Evolutionary conservation across 2,329 filamentous ascomycete genomes (phyloP).

Genomic region (Neophaeococcomyces mojaviensis): DNA sequence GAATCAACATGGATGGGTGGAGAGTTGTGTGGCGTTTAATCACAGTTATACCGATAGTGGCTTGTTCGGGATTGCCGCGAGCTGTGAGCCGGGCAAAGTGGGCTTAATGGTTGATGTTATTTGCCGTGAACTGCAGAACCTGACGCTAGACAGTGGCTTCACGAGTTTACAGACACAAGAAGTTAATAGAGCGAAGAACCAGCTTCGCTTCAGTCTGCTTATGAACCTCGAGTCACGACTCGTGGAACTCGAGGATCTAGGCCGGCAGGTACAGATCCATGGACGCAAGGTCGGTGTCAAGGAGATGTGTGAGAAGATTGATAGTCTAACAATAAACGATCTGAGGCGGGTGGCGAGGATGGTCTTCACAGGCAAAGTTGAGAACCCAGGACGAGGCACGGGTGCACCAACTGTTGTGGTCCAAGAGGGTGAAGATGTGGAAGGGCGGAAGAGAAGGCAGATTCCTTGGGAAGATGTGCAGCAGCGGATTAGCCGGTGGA

Average conservation of each 20-base stretch:
- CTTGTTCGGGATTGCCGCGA: conserved; percentile 85
- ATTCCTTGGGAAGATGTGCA: conserved; percentile 87
- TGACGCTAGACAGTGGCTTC: conserved; percentile 70
- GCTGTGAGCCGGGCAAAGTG: conserved; percentile 72
- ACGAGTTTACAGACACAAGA: conserved; percentile 64
- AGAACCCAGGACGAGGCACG: conserved; percentile 68
- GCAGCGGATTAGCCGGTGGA: conserved; percentile 74
- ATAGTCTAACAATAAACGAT: conserved; percentile 70
- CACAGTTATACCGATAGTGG: conserved; percentile 95
- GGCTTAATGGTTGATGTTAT: conserved; percentile 87
- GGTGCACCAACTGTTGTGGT: conserved; percentile 90
- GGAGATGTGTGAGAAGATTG: conserved; percentile 88
- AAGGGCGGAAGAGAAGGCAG: conserved; percentile 53
- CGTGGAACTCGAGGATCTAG: conserved; percentile 95
- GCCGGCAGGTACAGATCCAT: conserved; percentile 93
- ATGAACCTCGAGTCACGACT: conserved; percentile 98
- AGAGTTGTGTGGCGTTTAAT: conserved; percentile 93
- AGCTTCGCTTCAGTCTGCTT: conserved; percentile 77
- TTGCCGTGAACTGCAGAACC: conserved; percentile 75
- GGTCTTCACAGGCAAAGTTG: conserved; percentile 69
- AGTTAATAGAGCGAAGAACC: conserved; percentile 92
- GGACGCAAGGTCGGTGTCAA: conserved; percentile 82
- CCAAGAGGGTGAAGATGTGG: conserved; percentile 77
- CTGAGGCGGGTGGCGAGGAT: conserved; percentile 70
- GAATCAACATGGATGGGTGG: conserved; percentile 96